Base-by-base conservation (phyloP, 495 filamentous ascomycete genomes). In the Daldinia loculata region DNA sequence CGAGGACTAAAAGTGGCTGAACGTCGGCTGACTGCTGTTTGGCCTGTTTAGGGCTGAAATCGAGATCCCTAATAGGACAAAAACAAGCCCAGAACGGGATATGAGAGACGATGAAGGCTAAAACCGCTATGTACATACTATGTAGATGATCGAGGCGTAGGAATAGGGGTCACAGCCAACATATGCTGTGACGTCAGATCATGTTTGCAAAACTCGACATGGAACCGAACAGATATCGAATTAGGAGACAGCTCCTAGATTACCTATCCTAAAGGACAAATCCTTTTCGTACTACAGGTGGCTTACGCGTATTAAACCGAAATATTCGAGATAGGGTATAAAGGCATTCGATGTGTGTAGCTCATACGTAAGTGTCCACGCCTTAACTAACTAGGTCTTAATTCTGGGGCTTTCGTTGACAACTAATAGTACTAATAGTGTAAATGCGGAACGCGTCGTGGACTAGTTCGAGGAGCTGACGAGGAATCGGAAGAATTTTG, bases 1-100 rank as follows among this genome's bases (percentile, higher is more conserved):
- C 75, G 6, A 77, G 77, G 62, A n/a, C 51, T 11, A 4, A 4
- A 8, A 22, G 19, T 41, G 32, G 30, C 17, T 63, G 22, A 59
- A 9, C 32, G 8, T 17, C 15, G 9, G 24, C 6, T 60, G 19
- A 7, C 17, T 58, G 51, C 14, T 22, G 19, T 53, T 53, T 29
- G 12, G 26, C 4, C 4, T n/a, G 5, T 17, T 30, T 27, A 29
- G 27, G 51, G 29, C 29, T 53, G 43, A 48, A 48, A 48, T 30
- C 11, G 26, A 30, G 26, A 53, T 53, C 17, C 45, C 12, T 51
- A 14, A 26, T 51, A 30, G 50, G 50, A 6, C 7, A 24, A 30
- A 27, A 30, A 53, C 15, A 48, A 24, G 7, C 43, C 17, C 6
- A 6, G 22, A 45, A 45, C n/a, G 8, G 48, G 11, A 52, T 15